Conservation (phyloP, 192 early-diverging fungal species). For the Jimgerdemannia flammicorona region DNA sequence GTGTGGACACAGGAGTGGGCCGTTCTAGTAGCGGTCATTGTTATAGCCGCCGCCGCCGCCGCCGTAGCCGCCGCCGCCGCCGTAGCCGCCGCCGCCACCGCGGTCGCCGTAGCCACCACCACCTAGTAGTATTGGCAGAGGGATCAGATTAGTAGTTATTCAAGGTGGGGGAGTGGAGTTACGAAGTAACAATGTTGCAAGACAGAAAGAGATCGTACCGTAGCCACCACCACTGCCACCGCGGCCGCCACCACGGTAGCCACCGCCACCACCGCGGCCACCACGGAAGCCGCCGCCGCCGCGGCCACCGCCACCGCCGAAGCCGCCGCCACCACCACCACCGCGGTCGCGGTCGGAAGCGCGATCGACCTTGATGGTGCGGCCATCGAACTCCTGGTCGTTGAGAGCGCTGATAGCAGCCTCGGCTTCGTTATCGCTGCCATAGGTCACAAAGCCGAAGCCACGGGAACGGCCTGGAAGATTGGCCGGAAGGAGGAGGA, state of each 20-base stretch:
- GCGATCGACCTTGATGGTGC: constrained; percentile 65
- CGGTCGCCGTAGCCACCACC: constrained; percentile 14
- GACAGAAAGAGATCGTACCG: background rate
- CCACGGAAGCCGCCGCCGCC: constrained; percentile 20
- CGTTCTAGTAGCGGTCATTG: constrained; percentile 19
- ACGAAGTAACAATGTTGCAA: background rate
- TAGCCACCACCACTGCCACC: constrained; percentile 30
- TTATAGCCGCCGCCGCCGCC: constrained; percentile 33
- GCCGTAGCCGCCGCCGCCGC: constrained; percentile 23
- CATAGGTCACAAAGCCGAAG: constrained; percentile 79
- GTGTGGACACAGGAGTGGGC: background rate
- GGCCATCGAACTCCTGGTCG: constrained; percentile 69
- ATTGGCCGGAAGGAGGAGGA: background rate
- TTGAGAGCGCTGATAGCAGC: constrained; percentile 58
- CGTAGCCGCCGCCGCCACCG: constrained; percentile 25
- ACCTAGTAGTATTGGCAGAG: background rate
- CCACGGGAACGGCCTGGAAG: constrained; percentile 68
- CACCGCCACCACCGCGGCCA: constrained; percentile 31
- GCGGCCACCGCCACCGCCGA: constrained; percentile 36
- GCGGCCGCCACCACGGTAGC: constrained; percentile 21
- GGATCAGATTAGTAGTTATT: no score
- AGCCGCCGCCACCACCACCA: constrained; percentile 30
- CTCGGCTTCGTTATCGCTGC: constrained; percentile 40
- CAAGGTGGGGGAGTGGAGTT: no score
- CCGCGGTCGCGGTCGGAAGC: constrained; percentile 47